Conservation (phyloP, 768 basidiomycete genomes). For the Suillus tomentosus region DNA sequence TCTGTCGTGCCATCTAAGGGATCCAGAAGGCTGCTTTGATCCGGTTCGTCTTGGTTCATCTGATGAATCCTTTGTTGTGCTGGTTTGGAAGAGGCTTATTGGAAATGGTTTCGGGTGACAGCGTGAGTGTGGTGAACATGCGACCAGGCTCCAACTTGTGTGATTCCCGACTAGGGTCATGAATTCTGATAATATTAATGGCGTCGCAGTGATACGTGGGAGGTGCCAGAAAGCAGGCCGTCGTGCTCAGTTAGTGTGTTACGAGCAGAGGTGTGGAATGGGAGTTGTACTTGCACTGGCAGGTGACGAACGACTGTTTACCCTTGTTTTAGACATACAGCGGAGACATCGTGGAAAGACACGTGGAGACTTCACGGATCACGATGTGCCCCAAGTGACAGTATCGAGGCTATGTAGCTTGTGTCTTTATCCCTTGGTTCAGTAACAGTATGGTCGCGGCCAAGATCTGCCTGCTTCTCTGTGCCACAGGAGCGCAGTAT, state of each 20-base stretch:
- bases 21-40: slow-evolving; percentile 19
- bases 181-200: neutral
- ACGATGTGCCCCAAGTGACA: too few relatives aligned
- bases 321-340: too few relatives aligned
- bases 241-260: neutral
- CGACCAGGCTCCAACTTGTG: neutral
- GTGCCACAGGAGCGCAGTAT: slow-evolving; percentile 1
- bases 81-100: slow-evolving; percentile 26
- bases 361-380: too few relatives aligned
- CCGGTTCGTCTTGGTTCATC: slow-evolving; percentile 22
- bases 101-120: slow-evolving; percentile 7
- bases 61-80: slow-evolving; percentile 21
- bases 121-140: slow-evolving; percentile 21
- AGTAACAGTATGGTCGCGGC: neutral
- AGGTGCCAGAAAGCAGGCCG: neutral
- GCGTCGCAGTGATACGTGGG: neutral
- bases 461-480: slow-evolving; percentile 8
- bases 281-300: too few relatives aligned
- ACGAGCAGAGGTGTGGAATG: too few relatives aligned
- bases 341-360: too few relatives aligned
- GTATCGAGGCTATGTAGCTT: too few relatives aligned
- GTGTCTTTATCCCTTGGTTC: neutral
- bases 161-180: neutral
- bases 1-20: neutral
- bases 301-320: too few relatives aligned